Evolutionary conservation across 345 rosid species (phyloP).

Genomic region (Arabis hirsuta): DNA sequence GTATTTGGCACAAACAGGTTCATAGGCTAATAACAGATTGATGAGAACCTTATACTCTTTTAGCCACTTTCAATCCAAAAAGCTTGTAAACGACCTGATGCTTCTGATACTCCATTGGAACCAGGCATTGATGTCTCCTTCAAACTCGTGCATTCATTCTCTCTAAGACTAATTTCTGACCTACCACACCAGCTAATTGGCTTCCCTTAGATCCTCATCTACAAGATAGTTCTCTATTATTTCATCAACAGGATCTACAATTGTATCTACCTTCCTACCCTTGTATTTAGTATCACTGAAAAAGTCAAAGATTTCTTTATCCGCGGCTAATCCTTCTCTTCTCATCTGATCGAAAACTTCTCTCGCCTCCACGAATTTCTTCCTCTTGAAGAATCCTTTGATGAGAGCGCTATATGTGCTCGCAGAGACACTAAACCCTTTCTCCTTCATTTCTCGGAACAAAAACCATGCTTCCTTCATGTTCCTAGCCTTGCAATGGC

Average conservation of each 20-base stretch:
- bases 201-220: slow-evolving; percentile 42
- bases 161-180: background rate
- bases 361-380: slow-evolving; percentile 72
- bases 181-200: slow-evolving; percentile 38
- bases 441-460: slow-evolving; percentile 64
- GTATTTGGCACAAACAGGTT: too few relatives aligned
- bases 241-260: slow-evolving; percentile 83
- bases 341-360: slow-evolving; percentile 77
- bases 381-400: slow-evolving; percentile 76
- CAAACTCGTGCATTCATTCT: too few relatives aligned
- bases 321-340: slow-evolving; percentile 61
- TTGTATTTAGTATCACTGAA: slow-evolving; percentile 68
- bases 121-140: too few relatives aligned
- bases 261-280: slow-evolving; percentile 59
- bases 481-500: slow-evolving; percentile 97
- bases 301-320: slow-evolving; percentile 58
- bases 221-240: slow-evolving; percentile 68
- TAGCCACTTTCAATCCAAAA: too few relatives aligned
- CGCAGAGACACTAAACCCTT: slow-evolving; percentile 62
- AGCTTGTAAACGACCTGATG: too few relatives aligned
- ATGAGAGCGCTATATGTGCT: slow-evolving; percentile 72
- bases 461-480: slow-evolving; percentile 97
- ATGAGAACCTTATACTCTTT: too few relatives aligned
- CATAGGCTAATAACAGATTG: too few relatives aligned
- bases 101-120: too few relatives aligned